Evolutionary conservation across 306 rosid species (phyloP).

Genomic region (Trifolium fragiferum): DNA sequence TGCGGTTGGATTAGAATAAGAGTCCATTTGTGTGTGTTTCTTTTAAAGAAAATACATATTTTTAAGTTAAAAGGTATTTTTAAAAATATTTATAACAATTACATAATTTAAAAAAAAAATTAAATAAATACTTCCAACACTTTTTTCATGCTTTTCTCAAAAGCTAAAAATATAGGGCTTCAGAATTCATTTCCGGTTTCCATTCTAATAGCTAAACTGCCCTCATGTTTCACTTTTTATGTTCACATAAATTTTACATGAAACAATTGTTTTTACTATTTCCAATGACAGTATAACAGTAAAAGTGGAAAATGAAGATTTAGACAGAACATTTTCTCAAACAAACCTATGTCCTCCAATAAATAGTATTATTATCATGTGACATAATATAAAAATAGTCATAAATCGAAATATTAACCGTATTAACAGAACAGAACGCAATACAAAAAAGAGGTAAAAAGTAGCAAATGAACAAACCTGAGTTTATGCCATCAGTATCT

Average conservation of each 20-base stretch:
- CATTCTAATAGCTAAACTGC: too few relatives aligned
- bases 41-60: background rate
- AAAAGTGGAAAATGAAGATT: too few relatives aligned
- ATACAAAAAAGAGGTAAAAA: background rate
- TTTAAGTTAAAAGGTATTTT: background rate
- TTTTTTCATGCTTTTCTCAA: background rate
- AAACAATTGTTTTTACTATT: too few relatives aligned
- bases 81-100: slow-evolving; percentile 1
- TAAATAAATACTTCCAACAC: background rate
- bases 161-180: slow-evolving; percentile 3
- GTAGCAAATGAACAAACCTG: slow-evolving; percentile 57
- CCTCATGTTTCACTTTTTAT: too few relatives aligned
- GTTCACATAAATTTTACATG: too few relatives aligned
- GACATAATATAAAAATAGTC: too few relatives aligned
- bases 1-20: background rate
- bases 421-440: background rate
- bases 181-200: too few relatives aligned
- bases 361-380: too few relatives aligned
- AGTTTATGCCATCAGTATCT: slow-evolving; percentile 92
- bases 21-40: background rate
- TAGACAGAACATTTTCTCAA: too few relatives aligned
- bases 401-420: too few relatives aligned
- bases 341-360: too few relatives aligned
- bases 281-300: too few relatives aligned
- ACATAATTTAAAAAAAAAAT: background rate